Evolutionary conservation across 306 rosid species (phyloP).

Genomic region (Bauhinia variegata): DNA sequence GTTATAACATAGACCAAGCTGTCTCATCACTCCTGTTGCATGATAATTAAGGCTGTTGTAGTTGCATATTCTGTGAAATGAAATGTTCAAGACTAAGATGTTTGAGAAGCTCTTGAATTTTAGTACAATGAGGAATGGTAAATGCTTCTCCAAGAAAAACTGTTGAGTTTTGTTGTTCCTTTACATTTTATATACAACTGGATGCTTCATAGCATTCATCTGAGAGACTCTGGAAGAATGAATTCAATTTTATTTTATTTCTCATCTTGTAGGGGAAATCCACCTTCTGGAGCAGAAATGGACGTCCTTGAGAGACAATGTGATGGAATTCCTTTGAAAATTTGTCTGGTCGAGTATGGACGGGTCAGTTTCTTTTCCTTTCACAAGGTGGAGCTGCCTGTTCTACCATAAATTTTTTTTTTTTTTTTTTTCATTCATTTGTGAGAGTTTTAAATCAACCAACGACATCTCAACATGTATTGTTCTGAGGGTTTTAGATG

Average conservation of each 20-base stretch:
- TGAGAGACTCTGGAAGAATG: neutral
- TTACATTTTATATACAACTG: neutral
- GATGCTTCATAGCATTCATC: neutral
- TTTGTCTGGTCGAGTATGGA: conserved; percentile 68
- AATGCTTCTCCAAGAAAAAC: neutral
- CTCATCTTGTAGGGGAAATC: conserved; percentile 57
- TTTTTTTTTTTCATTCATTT: neutral
- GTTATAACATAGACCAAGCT: neutral
- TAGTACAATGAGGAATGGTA: neutral
- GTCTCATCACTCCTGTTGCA: neutral
- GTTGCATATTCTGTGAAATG: conserved; percentile 9
- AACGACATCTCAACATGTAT: no score
- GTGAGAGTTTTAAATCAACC: neutral
- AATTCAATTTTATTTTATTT: neutral
- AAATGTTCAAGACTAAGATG: neutral
- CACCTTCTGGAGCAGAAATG: conserved; percentile 59
- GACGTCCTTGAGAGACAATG: conserved; percentile 62
- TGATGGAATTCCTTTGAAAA: conserved; percentile 60
- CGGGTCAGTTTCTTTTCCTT: conserved; percentile 72
- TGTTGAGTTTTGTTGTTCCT: neutral
- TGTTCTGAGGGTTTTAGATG: neutral
- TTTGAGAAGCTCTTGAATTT: neutral
- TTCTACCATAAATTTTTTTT: conserved; percentile 54
- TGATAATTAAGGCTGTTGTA: neutral
- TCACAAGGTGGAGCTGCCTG: conserved; percentile 65